phyloP scores from a whole-genome alignment of 495 filamentous ascomycete species.

The Friedmanniomyces simplex region DNA sequence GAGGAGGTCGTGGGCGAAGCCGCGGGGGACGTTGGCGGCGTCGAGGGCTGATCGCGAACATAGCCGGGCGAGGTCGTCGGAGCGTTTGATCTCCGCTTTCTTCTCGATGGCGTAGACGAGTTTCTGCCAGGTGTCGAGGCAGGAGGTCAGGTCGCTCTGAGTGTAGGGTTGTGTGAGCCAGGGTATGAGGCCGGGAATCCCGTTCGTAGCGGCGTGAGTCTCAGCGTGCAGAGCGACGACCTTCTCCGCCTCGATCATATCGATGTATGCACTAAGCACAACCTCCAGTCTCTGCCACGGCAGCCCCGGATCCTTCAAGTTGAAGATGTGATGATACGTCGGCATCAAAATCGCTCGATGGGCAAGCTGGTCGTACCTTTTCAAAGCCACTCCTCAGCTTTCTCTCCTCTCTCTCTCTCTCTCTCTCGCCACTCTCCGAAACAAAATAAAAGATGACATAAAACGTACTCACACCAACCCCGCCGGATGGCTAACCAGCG shows the following conservation, averaged over 20 bases:
- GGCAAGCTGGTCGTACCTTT: slow-evolving; percentile 8
- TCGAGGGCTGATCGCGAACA: slow-evolving; percentile 1
- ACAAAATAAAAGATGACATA: not conserved
- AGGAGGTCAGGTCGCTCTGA: not conserved
- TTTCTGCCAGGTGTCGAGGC: slow-evolving; percentile 10
- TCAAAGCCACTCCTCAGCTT: not conserved
- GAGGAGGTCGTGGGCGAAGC: slow-evolving; percentile 14
- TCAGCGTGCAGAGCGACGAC: slow-evolving; percentile 2
- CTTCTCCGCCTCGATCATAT: slow-evolving; percentile 16
- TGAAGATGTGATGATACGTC: slow-evolving; percentile 13
- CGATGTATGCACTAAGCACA: slow-evolving; percentile 13
- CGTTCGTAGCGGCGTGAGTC: not conserved
- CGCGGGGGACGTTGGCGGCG: slow-evolving; percentile 1
- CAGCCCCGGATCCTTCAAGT: not conserved
- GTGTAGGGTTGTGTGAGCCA: slow-evolving; percentile 15
- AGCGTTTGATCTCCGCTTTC: not conserved
- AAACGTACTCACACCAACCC: slow-evolving; percentile 10
- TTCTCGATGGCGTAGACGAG: slow-evolving; percentile 10
- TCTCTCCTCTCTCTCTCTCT: not conserved
- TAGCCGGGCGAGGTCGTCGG: slow-evolving; percentile 5
- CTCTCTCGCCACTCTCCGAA: not conserved
- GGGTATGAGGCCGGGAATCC: not conserved
- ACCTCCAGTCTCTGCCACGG: slow-evolving; percentile 10
- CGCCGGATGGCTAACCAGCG: slow-evolving; percentile 7
- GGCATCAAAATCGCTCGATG: slow-evolving; percentile 14